A percentile compares a stretch with the other conserved stretches of the same genome.
Conservation (phyloP, 805 yeast genomes). For the Yamadazyma nakazawae region DNA sequence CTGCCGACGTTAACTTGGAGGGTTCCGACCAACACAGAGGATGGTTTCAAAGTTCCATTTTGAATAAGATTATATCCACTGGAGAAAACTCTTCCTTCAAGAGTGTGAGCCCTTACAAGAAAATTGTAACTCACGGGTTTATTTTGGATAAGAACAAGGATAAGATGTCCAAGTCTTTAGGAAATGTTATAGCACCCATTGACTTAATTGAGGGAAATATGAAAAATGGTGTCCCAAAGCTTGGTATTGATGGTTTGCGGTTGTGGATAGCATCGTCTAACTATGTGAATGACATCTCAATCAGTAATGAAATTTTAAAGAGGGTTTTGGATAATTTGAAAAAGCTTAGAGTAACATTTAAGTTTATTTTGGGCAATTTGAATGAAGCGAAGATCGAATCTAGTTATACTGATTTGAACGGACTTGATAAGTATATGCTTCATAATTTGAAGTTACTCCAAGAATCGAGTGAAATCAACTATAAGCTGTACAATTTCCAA, state of each 20-base stretch:
- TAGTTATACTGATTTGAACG: constrained; percentile 29
- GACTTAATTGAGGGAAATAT: constrained; percentile 62
- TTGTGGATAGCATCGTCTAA: constrained; percentile 89
- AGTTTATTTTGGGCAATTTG: constrained; percentile 78
- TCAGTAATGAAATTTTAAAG: constrained; percentile 67
- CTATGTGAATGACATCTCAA: constrained; percentile 74
- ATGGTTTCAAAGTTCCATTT: constrained; percentile 94
- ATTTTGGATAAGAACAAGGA: constrained; percentile 79
- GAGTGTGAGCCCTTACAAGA: constrained; percentile 57
- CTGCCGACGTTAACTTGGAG: constrained; percentile 84
- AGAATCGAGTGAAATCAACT: constrained; percentile 39
- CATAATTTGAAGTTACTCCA: constrained; percentile 51
- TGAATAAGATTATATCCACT: constrained; percentile 63
- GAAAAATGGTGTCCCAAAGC: constrained; percentile 45
- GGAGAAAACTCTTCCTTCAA: constrained; percentile 42
- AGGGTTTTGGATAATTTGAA: constrained; percentile 79
- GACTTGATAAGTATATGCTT: constrained; percentile 62
- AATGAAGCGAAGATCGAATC: constrained; percentile 17
- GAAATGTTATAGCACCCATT: constrained; percentile 72
- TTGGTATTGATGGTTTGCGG: constrained; percentile 90
- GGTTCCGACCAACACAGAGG: constrained; percentile 99
- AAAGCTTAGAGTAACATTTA: constrained; percentile 78
- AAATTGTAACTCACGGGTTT: constrained; percentile 90
- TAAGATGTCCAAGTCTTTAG: constrained; percentile 93
- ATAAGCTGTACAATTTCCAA: constrained; percentile 60